Evolutionary conservation across 345 rosid genomes (phyloP).

Genomic region (Nasturtium officinale): DNA sequence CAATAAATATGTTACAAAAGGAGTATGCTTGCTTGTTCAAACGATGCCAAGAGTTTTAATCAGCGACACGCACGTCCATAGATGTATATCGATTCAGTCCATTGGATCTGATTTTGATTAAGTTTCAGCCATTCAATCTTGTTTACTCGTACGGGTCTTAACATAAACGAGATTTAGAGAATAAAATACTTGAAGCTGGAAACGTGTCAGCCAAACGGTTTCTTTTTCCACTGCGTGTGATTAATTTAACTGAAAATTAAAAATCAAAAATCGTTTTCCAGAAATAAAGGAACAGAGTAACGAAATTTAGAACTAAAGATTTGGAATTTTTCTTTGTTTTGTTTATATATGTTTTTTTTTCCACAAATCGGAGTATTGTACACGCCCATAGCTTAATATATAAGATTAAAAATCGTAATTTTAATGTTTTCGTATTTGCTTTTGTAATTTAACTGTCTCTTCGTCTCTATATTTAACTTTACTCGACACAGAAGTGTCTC

Average conservation of each 20-base stretch:
- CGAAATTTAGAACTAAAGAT: slow-evolving; percentile 14
- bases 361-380: slow-evolving; percentile 28
- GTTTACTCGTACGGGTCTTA: background rate
- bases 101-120: slow-evolving; percentile 1
- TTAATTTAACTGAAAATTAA: slow-evolving; percentile 7
- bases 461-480: slow-evolving; percentile 30
- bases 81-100: background rate
- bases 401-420: background rate
- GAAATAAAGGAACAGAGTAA: slow-evolving; percentile 41
- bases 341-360: background rate
- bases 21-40: background rate
- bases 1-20: slow-evolving; percentile 31
- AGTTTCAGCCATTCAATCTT: background rate
- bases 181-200: background rate
- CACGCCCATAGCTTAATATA: slow-evolving; percentile 19
- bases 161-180: background rate
- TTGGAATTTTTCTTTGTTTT: background rate
- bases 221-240: slow-evolving; percentile 19
- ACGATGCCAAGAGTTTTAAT: background rate
- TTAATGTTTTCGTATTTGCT: background rate
- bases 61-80: slow-evolving; percentile 10
- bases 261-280: slow-evolving; percentile 29
- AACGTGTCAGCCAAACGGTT: slow-evolving; percentile 42
- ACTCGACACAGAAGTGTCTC: slow-evolving; percentile 36
- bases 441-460: slow-evolving; percentile 23